Conservation (phyloP, 2,329 filamentous ascomycete species). For the Cytospora paraplurivora region DNA sequence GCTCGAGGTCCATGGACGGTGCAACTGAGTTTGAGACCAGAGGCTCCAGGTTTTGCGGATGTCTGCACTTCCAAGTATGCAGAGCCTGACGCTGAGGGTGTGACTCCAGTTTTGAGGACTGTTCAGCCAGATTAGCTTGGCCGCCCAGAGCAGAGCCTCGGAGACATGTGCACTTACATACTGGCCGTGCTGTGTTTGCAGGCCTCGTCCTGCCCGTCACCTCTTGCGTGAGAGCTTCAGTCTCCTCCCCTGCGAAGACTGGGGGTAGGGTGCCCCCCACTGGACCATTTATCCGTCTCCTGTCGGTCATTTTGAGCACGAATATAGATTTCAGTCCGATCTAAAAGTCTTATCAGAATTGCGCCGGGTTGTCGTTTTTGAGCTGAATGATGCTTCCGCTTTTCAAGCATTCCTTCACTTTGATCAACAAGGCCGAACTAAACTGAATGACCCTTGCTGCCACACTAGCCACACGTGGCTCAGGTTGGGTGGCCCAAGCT, state of each 20-base stretch:
- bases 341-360: too few relatives aligned
- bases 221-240: constrained; percentile 49
- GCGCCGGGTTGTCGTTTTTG: neutral
- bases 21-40: constrained; percentile 85
- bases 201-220: constrained; percentile 57
- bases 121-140: constrained; percentile 26
- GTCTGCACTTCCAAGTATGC: constrained; percentile 75
- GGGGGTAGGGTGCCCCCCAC: constrained; percentile 74
- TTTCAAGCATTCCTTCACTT: neutral
- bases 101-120: constrained; percentile 91
- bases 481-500: constrained; percentile 12
- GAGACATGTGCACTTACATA: constrained; percentile 66
- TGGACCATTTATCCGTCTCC: constrained; percentile 88
- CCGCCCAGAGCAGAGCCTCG: constrained; percentile 2
- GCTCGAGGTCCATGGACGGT: constrained; percentile 92
- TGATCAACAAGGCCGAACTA: neutral
- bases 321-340: neutral
- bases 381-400: neutral
- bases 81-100: constrained; percentile 90
- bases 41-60: constrained; percentile 42
- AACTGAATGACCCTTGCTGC: neutral
- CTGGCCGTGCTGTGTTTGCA: constrained; percentile 75
- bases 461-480: constrained; percentile 2
- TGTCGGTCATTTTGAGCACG: constrained; percentile 70
- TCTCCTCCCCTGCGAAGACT: constrained; percentile 49